A percentile compares a stretch with the other conserved stretches of the same genome.
phyloP scores from a whole-genome alignment of 129 eudicot species.

The Chrysanthemum seticuspe region DNA sequence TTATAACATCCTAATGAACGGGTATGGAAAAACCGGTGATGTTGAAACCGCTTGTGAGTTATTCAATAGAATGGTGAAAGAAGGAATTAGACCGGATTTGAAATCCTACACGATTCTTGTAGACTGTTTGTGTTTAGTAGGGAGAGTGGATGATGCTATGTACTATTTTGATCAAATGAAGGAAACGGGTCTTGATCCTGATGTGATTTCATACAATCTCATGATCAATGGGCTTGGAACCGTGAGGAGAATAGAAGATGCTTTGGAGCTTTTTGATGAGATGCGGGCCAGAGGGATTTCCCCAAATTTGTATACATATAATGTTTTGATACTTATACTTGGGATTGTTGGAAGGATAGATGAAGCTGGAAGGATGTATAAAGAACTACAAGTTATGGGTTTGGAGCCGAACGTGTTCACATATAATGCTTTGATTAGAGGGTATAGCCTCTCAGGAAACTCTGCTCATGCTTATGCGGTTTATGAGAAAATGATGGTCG shows the following conservation, averaged over 20 bases:
- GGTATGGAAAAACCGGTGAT: constrained; percentile 88
- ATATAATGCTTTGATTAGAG: constrained; percentile 89
- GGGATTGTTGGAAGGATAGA: constrained; percentile 76
- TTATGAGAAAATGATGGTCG: constrained; percentile 90
- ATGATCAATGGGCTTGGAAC: constrained; percentile 91
- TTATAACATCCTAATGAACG: constrained; percentile 85
- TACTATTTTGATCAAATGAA: constrained; percentile 65
- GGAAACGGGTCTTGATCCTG: constrained; percentile 82
- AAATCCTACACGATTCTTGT: constrained; percentile 88
- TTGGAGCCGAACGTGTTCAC: constrained; percentile 83
- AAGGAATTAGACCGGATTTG: constrained; percentile 88
- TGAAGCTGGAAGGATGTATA: constrained; percentile 69
- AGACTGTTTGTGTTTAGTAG: constrained; percentile 72
- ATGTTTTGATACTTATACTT: constrained; percentile 69
- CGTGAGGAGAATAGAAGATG: constrained; percentile 62
- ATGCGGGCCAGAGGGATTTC: constrained; percentile 59
- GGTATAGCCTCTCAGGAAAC: constrained; percentile 70
- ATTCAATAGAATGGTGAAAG: constrained; percentile 70
- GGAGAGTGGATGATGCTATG: constrained; percentile 68
- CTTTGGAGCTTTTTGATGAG: constrained; percentile 67
- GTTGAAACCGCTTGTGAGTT: constrained; percentile 57
- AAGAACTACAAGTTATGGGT: constrained; percentile 66
- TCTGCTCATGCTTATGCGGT: constrained; percentile 72
- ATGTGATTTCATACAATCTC: constrained; percentile 70
- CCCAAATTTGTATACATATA: constrained; percentile 82